Evolutionary conservation across 2,329 filamentous ascomycete genomes (phyloP).

Genomic region (Pestalotiopsis sp.): DNA sequence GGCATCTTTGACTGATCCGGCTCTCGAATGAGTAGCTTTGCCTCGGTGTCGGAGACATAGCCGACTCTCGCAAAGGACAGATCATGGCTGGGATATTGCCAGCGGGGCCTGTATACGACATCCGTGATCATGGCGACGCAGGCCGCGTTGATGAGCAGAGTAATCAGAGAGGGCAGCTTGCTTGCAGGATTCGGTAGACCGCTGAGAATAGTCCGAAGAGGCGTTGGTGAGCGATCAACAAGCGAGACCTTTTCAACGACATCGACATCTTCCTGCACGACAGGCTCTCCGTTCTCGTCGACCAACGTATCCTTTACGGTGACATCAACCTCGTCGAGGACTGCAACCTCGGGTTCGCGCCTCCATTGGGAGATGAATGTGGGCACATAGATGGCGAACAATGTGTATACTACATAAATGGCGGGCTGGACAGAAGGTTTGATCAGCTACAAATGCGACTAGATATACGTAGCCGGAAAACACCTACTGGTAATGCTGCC

Average conservation of each 20-base stretch:
- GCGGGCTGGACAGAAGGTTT: slow-evolving; percentile 25
- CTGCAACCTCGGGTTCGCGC: slow-evolving; percentile 56
- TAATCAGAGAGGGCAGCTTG: slow-evolving; percentile 64
- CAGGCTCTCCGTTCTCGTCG: slow-evolving; percentile 37
- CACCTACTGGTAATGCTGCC: slow-evolving; percentile 30
- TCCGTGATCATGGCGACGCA: slow-evolving; percentile 75
- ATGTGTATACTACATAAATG: slow-evolving; percentile 52
- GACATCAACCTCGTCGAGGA: slow-evolving; percentile 64
- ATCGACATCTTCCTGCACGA: slow-evolving; percentile 55
- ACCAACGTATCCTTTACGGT: slow-evolving; percentile 50
- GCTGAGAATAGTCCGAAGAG: slow-evolving; percentile 69
- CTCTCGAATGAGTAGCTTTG: slow-evolving; percentile 83
- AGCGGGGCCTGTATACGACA: slow-evolving; percentile 72
- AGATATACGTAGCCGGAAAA: not conserved
- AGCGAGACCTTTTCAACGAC: slow-evolving; percentile 66
- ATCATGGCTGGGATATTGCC: slow-evolving; percentile 71
- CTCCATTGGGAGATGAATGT: slow-evolving; percentile 64
- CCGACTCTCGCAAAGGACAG: slow-evolving; percentile 86
- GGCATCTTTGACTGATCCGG: slow-evolving; percentile 76
- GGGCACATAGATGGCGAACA: slow-evolving; percentile 68
- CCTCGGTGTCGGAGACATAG: slow-evolving; percentile 79
- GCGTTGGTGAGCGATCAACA: slow-evolving; percentile 56
- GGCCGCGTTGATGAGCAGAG: slow-evolving; percentile 72
- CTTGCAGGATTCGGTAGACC: slow-evolving; percentile 78
- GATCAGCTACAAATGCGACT: not conserved